phyloP scores from a whole-genome alignment of 1,284 basidiomycete species.

The Ustilago shanxiensis region DNA sequence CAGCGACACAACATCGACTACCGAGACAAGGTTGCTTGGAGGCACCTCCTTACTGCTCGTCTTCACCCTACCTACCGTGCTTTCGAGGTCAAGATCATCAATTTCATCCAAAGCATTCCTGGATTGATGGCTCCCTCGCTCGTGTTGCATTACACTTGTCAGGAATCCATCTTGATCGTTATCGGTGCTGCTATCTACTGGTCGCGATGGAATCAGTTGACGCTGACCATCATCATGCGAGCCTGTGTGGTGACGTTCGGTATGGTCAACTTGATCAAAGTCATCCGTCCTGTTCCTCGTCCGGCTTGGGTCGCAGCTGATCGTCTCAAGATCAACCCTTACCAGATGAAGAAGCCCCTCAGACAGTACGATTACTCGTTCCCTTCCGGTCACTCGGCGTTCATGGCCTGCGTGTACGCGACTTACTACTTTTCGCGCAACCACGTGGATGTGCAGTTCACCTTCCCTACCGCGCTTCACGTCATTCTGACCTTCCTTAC shows the following conservation, averaged over 20 bases:
- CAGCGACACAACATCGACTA: constrained; percentile 32
- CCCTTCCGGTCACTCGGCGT: constrained; percentile 31
- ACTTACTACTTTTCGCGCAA: constrained; percentile 29
- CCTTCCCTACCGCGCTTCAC: constrained; percentile 18
- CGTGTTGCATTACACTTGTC: constrained; percentile 19
- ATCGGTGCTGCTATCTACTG: constrained; percentile 27
- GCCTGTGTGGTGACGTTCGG: constrained; percentile 23
- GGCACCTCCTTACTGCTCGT: constrained; percentile 23
- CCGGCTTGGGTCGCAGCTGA: constrained; percentile 33
- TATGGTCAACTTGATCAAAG: constrained; percentile 36
- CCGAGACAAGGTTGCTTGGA: constrained; percentile 33
- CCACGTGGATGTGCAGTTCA: constrained; percentile 11
- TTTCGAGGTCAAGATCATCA: constrained; percentile 26
- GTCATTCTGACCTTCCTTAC: constrained; percentile 16
- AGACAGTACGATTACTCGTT: constrained; percentile 34
- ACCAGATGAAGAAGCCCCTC: constrained; percentile 21
- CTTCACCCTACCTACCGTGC: constrained; percentile 34
- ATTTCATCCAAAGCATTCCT: constrained; percentile 25
- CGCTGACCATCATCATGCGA: constrained; percentile 33
- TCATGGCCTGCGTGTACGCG: constrained; percentile 31
- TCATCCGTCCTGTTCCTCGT: constrained; percentile 22
- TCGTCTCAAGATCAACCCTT: constrained; percentile 31
- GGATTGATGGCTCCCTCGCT: constrained; percentile 22
- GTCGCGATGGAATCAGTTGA: constrained; percentile 33
- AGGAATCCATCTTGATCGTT: constrained; percentile 25